These are phyloP conservation scores for Annulohypoxylon moriforme DNA, from an alignment of 495 filamentous ascomycete species.

Conservation along the genomic window DNA sequence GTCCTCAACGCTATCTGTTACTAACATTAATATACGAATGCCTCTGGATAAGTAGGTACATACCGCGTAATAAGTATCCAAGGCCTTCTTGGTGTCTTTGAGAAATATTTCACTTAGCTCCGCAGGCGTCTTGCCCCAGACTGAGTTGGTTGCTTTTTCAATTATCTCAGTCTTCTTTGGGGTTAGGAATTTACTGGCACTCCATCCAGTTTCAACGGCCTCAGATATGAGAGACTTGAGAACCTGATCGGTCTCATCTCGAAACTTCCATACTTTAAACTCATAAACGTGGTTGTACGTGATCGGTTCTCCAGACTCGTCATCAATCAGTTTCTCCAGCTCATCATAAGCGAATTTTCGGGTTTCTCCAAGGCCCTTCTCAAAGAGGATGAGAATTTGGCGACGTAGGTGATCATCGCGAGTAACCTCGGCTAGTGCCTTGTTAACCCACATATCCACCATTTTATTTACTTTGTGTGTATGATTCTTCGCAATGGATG, in stretches of 20 bases:
- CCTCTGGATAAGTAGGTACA: neutral
- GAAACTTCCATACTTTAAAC: conserved; percentile 35
- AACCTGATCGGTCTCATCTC: neutral
- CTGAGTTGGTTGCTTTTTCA: no score
- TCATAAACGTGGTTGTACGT: conserved; percentile 49
- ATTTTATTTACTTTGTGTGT: conserved; percentile 31
- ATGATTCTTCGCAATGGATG: conserved; percentile 39
- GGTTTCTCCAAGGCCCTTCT: neutral
- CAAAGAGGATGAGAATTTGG: neutral
- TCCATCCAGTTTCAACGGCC: neutral
- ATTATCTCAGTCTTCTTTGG: no score
- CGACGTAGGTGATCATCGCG: conserved; percentile 1
- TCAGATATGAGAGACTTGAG: neutral
- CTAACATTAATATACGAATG: neutral
- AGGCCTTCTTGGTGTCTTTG: no score
- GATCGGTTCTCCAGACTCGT: conserved; percentile 36
- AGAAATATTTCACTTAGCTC: no score
- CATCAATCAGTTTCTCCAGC: conserved; percentile 22
- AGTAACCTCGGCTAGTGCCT: neutral
- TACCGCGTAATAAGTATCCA: no score
- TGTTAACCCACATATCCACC: neutral
- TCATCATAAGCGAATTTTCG: conserved; percentile 16
- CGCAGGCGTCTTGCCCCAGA: no score
- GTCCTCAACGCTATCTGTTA: conserved; percentile 53
- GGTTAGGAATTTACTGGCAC: neutral